Evolutionary conservation across 169 alveolate species (phyloP).

Genomic region (Plasmodium billcollinsi): DNA sequence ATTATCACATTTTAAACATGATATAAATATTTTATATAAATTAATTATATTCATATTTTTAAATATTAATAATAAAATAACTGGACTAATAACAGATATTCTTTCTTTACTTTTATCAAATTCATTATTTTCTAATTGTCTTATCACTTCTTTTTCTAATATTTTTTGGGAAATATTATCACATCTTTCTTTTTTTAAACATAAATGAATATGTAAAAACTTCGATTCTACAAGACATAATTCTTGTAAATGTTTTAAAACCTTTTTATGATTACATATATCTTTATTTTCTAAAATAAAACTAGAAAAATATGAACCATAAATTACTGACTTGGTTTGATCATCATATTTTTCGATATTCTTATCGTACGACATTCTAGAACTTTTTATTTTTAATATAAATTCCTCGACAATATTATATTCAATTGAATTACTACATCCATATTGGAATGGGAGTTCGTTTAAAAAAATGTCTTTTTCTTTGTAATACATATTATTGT

Average conservation of each 20-base stretch:
- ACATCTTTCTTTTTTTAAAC: constrained; percentile 50
- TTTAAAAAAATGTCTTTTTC: constrained; percentile 12
- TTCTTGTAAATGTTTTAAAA: constrained; percentile 61
- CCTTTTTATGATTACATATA: constrained; percentile 67
- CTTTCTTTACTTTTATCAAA: constrained; percentile 59
- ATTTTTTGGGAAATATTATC: constrained; percentile 28
- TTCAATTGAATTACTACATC: constrained; percentile 40
- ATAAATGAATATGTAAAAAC: constrained; percentile 33
- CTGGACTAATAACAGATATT: constrained; percentile 57
- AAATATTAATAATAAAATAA: constrained; percentile 72
- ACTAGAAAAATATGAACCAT: constrained; percentile 68
- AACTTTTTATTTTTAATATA: constrained; percentile 62
- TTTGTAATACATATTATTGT: neutral
- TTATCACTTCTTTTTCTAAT: constrained; percentile 52
- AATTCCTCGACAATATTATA: constrained; percentile 38
- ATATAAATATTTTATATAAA: constrained; percentile 81
- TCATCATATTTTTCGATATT: constrained; percentile 75
- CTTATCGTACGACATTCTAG: constrained; percentile 36
- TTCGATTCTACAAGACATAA: constrained; percentile 43
- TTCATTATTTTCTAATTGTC: constrained; percentile 57
- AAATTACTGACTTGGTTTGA: constrained; percentile 41
- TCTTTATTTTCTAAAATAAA: constrained; percentile 54
- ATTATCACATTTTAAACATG: constrained; percentile 80
- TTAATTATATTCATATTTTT: constrained; percentile 78
- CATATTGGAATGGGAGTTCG: constrained; percentile 65